Percentiles rank a stretch among this genome's conserved stretches.
phyloP scores from a whole-genome alignment of 2,329 filamentous ascomycete species.

The Penicillium palitans region DNA sequence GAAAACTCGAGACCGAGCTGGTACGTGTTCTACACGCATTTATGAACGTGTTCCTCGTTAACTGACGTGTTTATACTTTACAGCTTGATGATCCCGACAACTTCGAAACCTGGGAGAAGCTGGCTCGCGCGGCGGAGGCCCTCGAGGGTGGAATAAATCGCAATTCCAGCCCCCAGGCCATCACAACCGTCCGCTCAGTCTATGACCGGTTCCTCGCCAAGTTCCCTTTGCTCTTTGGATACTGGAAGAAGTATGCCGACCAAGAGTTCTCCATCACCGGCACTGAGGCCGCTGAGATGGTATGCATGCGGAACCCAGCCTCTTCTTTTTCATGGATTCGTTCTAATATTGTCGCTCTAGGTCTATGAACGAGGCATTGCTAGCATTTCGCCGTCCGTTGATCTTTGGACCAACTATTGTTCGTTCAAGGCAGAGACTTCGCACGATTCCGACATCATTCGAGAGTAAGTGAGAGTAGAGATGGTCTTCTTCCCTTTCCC shows the following conservation, averaged over 20 bases:
- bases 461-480: slow-evolving; percentile 92
- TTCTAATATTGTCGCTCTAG: slow-evolving; percentile 47
- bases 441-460: slow-evolving; percentile 89
- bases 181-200: slow-evolving; percentile 79
- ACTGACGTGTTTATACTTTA: slow-evolving; percentile 13
- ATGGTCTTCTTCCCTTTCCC: slow-evolving; percentile 66
- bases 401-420: slow-evolving; percentile 97
- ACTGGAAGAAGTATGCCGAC: slow-evolving; percentile 99
- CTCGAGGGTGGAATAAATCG: slow-evolving; percentile 93
- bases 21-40: slow-evolving; percentile 53
- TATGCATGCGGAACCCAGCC: slow-evolving; percentile 45
- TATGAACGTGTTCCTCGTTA: neutral
- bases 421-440: slow-evolving; percentile 97
- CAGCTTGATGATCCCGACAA: slow-evolving; percentile 75
- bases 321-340: neutral
- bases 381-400: slow-evolving; percentile 88
- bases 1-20: slow-evolving; percentile 73
- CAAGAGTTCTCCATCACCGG: slow-evolving; percentile 95
- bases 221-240: slow-evolving; percentile 93
- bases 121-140: slow-evolving; percentile 76
- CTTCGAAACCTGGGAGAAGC: slow-evolving; percentile 92
- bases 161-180: slow-evolving; percentile 92
- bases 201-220: slow-evolving; percentile 94
- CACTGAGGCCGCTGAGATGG: slow-evolving; percentile 96
- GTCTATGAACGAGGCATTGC: slow-evolving; percentile 94